phyloP scores from a whole-genome alignment of 805 yeast genomes.

The Teunomyces cretensis region DNA sequence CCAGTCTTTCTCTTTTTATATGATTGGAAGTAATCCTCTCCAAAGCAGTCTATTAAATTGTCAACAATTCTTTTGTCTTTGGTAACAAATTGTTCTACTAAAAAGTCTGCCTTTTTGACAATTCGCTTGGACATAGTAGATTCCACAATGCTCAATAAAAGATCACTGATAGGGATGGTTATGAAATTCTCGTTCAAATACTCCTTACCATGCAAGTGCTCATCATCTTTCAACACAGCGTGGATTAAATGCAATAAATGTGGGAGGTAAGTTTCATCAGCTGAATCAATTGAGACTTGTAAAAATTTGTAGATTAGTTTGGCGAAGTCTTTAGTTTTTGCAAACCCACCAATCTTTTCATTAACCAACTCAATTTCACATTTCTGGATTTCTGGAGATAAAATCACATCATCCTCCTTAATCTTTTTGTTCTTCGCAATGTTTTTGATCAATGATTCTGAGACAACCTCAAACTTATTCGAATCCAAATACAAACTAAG shows the following conservation, averaged over 20 bases:
- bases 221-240: slow-evolving; percentile 58
- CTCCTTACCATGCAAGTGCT: slow-evolving; percentile 34
- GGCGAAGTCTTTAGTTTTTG: slow-evolving; percentile 53
- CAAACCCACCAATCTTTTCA: slow-evolving; percentile 44
- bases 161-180: slow-evolving; percentile 56
- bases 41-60: slow-evolving; percentile 55
- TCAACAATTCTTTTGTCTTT: slow-evolving; percentile 52
- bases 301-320: slow-evolving; percentile 59
- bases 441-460: slow-evolving; percentile 45
- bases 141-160: slow-evolving; percentile 52
- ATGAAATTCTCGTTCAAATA: slow-evolving; percentile 47
- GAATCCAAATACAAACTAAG: slow-evolving; percentile 48
- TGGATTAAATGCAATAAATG: slow-evolving; percentile 68
- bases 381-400: slow-evolving; percentile 44
- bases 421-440: slow-evolving; percentile 38
- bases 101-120: slow-evolving; percentile 54
- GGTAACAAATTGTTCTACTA: slow-evolving; percentile 51
- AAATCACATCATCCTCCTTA: slow-evolving; percentile 42
- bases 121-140: slow-evolving; percentile 49
- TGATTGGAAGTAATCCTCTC: slow-evolving; percentile 49
- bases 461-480: slow-evolving; percentile 51
- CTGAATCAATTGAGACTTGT: slow-evolving; percentile 48
- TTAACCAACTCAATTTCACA: slow-evolving; percentile 35
- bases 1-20: slow-evolving; percentile 47
- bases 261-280: slow-evolving; percentile 55